Base-by-base conservation (phyloP, 1,284 basidiomycete species). In the Sporisorium graminicola region DNA sequence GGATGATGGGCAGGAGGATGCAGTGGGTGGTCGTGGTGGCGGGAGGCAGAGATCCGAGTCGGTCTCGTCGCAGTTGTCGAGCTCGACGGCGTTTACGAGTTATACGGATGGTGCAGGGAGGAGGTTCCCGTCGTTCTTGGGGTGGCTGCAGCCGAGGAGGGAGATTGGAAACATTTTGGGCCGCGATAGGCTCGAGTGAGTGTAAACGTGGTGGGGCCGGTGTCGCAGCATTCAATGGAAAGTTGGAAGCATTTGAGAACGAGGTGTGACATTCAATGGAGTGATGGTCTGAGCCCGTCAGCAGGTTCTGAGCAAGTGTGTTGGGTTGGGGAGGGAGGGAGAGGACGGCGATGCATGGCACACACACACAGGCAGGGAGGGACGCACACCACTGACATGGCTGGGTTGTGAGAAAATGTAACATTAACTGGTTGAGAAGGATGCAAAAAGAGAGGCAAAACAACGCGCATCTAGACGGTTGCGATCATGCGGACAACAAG, bases 131-230 rank as follows among this genome's bases (percentile, higher is more conserved):
- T 73, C 64, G n/a, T 85, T 85, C 50, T 52, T 80, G 13, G 66
- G 62, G 10, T 85, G 83, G 83, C 63, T 85, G 54, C 67, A 82
- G 46, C 77, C 78, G 10, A 54, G 84, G 22, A 59, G 82, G 14
- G 84, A 85, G 69, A 84, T 85, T 55, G 59, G 54, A 8, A 76
- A 62, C 40, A 83, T 85, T 46, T 51, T 84, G 22, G 71, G 64
- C 2, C 63, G 75, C 29, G 62, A 68, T 31, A 35, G 62, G 20
- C 71, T 79, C 43, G 81, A 81, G 51, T 81, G 66, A 59, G 43
- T 10, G 20, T 31, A 43, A 3, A 9, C 16, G 8, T 10, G 40
- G 18, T 10, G 27, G 29, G 5, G 29, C n/a, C n/a, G n/a, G 2
- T 2, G 10, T 47, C 5, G 2, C n/a, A 27, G 9, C 42, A 26